Evolutionary conservation across 2,329 filamentous ascomycete species (phyloP), one percentile per base, ranked within the genome.

Genomic region (Penicillium hesseltinei): DNA sequence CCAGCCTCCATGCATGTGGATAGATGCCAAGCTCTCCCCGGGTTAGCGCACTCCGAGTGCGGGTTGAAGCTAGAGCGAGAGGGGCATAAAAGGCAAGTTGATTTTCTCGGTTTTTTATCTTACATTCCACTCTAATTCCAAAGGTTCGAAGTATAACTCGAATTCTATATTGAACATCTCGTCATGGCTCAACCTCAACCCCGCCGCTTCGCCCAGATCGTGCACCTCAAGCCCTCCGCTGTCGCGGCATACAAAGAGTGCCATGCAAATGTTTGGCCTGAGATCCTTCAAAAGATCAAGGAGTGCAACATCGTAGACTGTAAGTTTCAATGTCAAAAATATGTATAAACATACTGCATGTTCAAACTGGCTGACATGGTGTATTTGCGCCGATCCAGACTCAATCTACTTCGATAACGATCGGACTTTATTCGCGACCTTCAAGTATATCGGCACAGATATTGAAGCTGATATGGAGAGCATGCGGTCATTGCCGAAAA

Each of bases 381-480:
- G 17, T 25, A 23, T n/a, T 52, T 49, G 1, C 31, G 10, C 5
- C 8, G 23, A 15, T 21, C 13, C 46, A 89, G 88, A 92, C 67
- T 89, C 85, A 62, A 82, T 73, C 23, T 89, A 92, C 70, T 91
- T 84, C 75, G 84, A 89, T 65, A 87, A 90, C 68, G 80, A 85
- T 13, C 75, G 83, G 53, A 86, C 87, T 42, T 80, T 93, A 1
- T 92, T 92, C 69, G 88, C 88, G 0, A 85, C 79, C 25, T 91
- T 92, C 79, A 92, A 90, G 71, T 93, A 92, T 67, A 79, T 88
- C n/a, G 90, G 90, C 0, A 82, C 82, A 58, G 82, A 90, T 62
- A 92, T 84, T 59, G 85, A 83, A 2, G 86, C 80, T 10, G 90
- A 93, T 69, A 92, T 93, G 90, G 82, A 84, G 72, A 81, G 79